Evolutionary conservation across 208 protist species (phyloP), one percentile per base, ranked within the genome.

Genomic region (Trypanosoma boissoni): DNA sequence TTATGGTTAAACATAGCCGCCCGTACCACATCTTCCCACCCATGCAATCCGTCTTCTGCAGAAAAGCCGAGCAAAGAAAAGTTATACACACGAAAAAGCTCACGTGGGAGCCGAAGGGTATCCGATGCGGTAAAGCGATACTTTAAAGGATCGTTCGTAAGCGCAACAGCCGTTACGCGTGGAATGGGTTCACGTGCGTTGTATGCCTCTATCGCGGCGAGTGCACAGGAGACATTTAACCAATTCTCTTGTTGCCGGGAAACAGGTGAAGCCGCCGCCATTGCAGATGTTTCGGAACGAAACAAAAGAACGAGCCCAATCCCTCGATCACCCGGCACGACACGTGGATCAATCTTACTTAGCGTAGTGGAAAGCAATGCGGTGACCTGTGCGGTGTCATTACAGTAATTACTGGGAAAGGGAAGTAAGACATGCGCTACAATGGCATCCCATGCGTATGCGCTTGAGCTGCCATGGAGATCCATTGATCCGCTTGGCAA

Each of bases 1-100:
- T 21, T 10, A 5, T 39, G 54, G 32, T 76, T 76, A 37, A 72
- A 72, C 16, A 3, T n/a, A 7, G 71, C 63, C n/a, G 44, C 36
- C 1, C 49, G 9, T 9, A 64, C 39, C 16, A 77, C 34, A 6
- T 20, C 6, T 9, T 5, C 42, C 64, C 64, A 72, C 2, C 56
- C 59, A 27, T 26, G 31, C 32, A 10, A 14, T 21, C 41, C 37
- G 20, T 5, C 28, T 1, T 9, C 31, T 24, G 1, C 39, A n/a
- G 61, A 32, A 14, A 67, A 32, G 23, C 59, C 58, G 9, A 67
- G 43, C 2, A 67, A 0, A 24, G 43, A 29, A 67, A 67, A 67
- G n/a, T 54, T 32, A 44, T 67, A 67, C 14, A 27, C 18, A 41
- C 29, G 42, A n/a, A 41, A 29, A 39, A 67, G 43, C 16, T 54